These are phyloP conservation scores for Fragaria ananassa DNA, from an alignment of 306 rosid genomes.

Conservation along the genomic window DNA sequence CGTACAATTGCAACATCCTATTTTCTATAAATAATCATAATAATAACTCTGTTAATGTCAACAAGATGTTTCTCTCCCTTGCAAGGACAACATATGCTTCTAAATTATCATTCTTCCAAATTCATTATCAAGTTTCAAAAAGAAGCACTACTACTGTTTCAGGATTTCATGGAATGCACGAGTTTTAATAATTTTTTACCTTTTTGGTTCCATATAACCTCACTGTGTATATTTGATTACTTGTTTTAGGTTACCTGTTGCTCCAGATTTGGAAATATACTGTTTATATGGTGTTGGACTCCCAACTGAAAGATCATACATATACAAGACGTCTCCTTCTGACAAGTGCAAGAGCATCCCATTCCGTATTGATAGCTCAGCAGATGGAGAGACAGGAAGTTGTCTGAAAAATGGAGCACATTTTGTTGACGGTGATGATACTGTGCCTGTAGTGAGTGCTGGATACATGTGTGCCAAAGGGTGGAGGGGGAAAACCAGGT, in stretches of 20 bases:
- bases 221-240: conserved; percentile 16
- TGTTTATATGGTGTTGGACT: conserved; percentile 68
- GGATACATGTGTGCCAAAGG: conserved; percentile 85
- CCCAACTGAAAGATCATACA: conserved; percentile 61
- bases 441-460: conserved; percentile 55
- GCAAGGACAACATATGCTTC: neutral
- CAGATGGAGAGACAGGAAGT: conserved; percentile 35
- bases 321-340: conserved; percentile 41
- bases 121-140: neutral
- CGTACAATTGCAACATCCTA: neutral
- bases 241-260: conserved; percentile 59
- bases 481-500: conserved; percentile 70
- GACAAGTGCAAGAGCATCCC: conserved; percentile 53
- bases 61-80: neutral
- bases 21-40: neutral
- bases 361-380: conserved; percentile 50
- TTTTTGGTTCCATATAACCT: conserved; percentile 1
- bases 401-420: conserved; percentile 43
- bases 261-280: conserved; percentile 74
- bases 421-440: conserved; percentile 65
- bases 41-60: neutral
- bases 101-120: neutral
- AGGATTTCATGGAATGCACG: neutral
- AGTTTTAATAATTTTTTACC: neutral
- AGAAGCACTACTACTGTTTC: neutral